Evolutionary conservation across 2,329 filamentous ascomycete genomes (phyloP), one percentile per base, ranked within the genome.

Genomic region (Cladosporium sp.): DNA sequence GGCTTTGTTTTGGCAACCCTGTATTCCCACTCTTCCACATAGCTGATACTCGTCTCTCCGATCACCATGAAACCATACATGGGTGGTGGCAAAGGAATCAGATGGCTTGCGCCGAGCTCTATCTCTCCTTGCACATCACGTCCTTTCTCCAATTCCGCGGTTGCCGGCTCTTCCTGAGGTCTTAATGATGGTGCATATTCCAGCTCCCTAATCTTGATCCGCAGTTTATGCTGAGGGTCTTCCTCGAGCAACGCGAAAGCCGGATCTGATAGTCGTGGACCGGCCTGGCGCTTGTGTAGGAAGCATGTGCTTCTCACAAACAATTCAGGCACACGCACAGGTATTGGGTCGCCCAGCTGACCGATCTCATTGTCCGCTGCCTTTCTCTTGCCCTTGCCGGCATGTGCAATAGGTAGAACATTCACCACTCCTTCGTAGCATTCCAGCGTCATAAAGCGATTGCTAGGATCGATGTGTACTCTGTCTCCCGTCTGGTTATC

Each of bases 401-500:
- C 79, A 64, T 83, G 82, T 8, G 86, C 79, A 52, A 91, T 82
- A 1, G 87, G 88, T 51, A 90, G 78, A 14, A 90, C 82, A 14
- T 86, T 88, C 38, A 91, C 81, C 5, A 91, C 84, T 18, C 89
- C 89, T 74, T 91, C 88, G 69, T 88, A 90, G 8, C 90, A 80
- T 74, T 91, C 88, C 68, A 91, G 75, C 3, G 86, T 87, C 82
- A 91, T 83, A 76, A 87, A 89, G 28, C 83, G 81, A 7, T 90
- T 89, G 0, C 89, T 90, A 0, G 93, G 93, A 76, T 98, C 94
- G 5, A 97, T 88, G 68, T 93, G 83, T 72, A 92, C 94, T 73
- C 91, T 86, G 78, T 96, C 92, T 71, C 91, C 90, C 67, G 91
- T 93, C 77, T 94, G 91, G 8, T 90, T 90, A 74, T 96, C 91